Evolutionary conservation across 1,139 yeast species (phyloP).

Genomic region (Magnusiomyces tetraspermus): DNA sequence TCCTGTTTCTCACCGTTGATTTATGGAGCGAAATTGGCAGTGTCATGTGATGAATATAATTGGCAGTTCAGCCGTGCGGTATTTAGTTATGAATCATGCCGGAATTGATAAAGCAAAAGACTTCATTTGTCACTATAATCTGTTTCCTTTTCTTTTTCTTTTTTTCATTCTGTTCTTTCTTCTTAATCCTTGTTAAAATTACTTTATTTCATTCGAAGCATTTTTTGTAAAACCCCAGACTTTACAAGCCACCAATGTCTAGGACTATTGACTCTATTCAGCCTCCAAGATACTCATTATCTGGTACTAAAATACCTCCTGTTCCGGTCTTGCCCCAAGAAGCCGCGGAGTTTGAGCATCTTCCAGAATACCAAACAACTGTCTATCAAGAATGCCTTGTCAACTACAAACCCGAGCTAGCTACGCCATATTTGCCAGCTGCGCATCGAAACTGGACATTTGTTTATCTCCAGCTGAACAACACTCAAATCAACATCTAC

Average conservation of each 20-base stretch:
- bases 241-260: not conserved
- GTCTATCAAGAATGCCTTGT: constrained; percentile 27
- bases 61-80: too few relatives aligned
- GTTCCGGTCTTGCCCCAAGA: constrained; percentile 25
- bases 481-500: constrained; percentile 43
- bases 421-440: constrained; percentile 32
- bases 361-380: constrained; percentile 31
- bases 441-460: constrained; percentile 44
- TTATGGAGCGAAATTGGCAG: too few relatives aligned
- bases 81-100: too few relatives aligned
- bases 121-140: too few relatives aligned
- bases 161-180: too few relatives aligned
- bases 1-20: too few relatives aligned
- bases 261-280: not conserved
- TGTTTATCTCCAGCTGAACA: constrained; percentile 45
- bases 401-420: constrained; percentile 31
- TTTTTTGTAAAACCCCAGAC: not conserved
- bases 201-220: too few relatives aligned
- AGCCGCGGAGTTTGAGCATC: constrained; percentile 28
- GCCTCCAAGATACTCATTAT: constrained; percentile 24
- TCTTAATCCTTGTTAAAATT: too few relatives aligned
- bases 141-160: too few relatives aligned
- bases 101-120: too few relatives aligned
- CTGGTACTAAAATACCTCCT: constrained; percentile 23
- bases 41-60: too few relatives aligned